Percentiles rank a stretch among this genome's conserved stretches.
These are phyloP conservation scores for Plantago coronopus DNA, from an alignment of 305 asterid species.

Conservation along the genomic window DNA sequence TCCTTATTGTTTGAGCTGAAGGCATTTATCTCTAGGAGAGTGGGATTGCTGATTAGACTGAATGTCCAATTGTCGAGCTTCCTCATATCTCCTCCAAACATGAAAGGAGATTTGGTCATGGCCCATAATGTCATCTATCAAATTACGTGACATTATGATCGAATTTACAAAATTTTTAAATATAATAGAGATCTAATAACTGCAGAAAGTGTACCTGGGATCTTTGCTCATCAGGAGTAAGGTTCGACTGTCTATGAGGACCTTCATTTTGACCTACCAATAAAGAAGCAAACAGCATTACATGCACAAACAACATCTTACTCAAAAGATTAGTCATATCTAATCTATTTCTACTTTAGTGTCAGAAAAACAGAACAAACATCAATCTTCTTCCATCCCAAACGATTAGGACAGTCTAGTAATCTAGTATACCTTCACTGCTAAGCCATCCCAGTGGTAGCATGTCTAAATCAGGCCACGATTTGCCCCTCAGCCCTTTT, in stretches of 20 bases:
- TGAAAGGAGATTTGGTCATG: slow-evolving; percentile 81
- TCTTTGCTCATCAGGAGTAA: slow-evolving; percentile 63
- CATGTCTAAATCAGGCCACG: slow-evolving; percentile 99
- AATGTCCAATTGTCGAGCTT: slow-evolving; percentile 46
- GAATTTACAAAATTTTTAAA: not conserved
- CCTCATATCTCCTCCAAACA: slow-evolving; percentile 97
- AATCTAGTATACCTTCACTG: slow-evolving; percentile 40
- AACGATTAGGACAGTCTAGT: too few relatives aligned
- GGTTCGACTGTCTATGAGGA: slow-evolving; percentile 68
- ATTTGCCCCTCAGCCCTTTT: slow-evolving; percentile 68
- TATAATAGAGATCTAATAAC: not conserved
- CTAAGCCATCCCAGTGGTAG: slow-evolving; percentile 93
- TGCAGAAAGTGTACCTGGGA: slow-evolving; percentile 50
- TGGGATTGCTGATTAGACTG: slow-evolving; percentile 67
- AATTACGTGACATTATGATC: slow-evolving; percentile 13
- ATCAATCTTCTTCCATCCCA: too few relatives aligned
- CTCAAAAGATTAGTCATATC: too few relatives aligned
- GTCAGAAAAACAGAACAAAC: too few relatives aligned
- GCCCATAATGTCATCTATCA: slow-evolving; percentile 91
- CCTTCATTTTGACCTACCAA: slow-evolving; percentile 60
- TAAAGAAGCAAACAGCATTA: slow-evolving; percentile 13
- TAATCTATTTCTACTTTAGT: too few relatives aligned
- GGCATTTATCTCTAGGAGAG: slow-evolving; percentile 71
- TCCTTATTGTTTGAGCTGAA: slow-evolving; percentile 80
- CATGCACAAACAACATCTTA: too few relatives aligned